Base-by-base conservation (phyloP, 768 basidiomycete species). In the Hirschioporus abietinus region DNA sequence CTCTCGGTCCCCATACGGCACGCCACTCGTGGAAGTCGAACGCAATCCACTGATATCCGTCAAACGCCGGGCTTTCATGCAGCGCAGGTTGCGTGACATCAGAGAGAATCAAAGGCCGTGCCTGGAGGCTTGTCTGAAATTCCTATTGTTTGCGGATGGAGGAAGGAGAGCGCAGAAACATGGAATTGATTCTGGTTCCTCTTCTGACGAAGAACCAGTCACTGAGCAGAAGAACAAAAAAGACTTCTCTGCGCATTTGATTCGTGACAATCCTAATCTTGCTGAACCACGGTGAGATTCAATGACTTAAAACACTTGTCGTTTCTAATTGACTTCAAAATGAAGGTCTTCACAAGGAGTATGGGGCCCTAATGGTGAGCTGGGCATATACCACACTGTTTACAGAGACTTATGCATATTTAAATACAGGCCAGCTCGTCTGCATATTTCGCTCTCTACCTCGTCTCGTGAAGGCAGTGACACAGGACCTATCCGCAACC, bases 331-430 rank as follows among this genome's bases (percentile, higher is more conserved):
- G 1, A 52, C 20, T 52, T 20, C 42, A 3, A 30, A 30, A 15
- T 52, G 42, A 52, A 52, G 42, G 68, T 93, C 91, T 0, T 93
- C 92, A 1, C 94, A 95, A 72, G 95, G 92, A 1, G 84, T 88
- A 0, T 96, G 96, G 79, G 92, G 94, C 0, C 91, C 92, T 0
- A 93, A 93, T 73, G 95, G 95, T 93, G 67, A 60, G 81, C 73
- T 3, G 57, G 42, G 23, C 10, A 34, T 34, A 7, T 27, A 57
- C 2, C 26, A 24, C 60, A 15, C 23, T 8, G 26, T 65, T 36
- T 20, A 35, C 35, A 26, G 2, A 1, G 20, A 64, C 60, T 65
- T 20, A n/a, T 64, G 10, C 62, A 68, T 61, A 69, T 68, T 61
- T 4, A 17, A 12, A 61, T 60, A 26, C 69, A 96, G 95, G 93